Base-by-base conservation (phyloP, 805 yeast genomes). In the Dipodascopsis tothii region DNA sequence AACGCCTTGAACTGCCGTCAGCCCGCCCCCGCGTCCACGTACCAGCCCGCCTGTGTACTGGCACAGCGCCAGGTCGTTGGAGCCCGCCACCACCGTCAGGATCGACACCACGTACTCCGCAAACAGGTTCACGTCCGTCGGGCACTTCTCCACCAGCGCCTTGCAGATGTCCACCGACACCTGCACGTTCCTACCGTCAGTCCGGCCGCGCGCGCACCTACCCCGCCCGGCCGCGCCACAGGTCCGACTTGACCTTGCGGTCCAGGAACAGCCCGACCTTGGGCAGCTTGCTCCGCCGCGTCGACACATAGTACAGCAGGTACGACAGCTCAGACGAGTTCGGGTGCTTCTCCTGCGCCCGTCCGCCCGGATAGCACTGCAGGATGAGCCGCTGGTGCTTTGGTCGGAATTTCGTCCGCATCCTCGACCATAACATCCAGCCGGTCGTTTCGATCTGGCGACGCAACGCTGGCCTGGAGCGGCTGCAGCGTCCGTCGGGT, bases 311-410 rank as follows among this genome's bases (percentile, higher is more conserved):
- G 68, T 83, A 90, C 25, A 90, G 66, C 54, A 90, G 70, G 60
- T 87, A 86, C 46, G 94, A 81, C 37, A 94, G 72, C 61, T 92
- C 97, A 18, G 94, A 85, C 2, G 94, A 78, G 61, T 90, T 88
- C 14, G 98, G 95, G 56, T 82, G 81, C 66, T 88, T 88, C 58
- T 88, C 97, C 4, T 74, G 73, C 5, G 79, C 81, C 48, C 86
- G 73, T 1, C 96, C 96, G 1, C 92, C 75, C 4, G 95, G 97
- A 62, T 90, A 90, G 68, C 97, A 92, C 62, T 85, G 95, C 40
- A 82, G 74, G 32, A 92, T 84, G 57, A 88, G 71, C 58, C 84
- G 80, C 64, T 88, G 96, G 63, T 88, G 97, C 61, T 90, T 88
- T 2, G 95, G 84, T 36, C 72, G 70, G 56, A 77, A 76, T 40